A percentile compares a stretch with the other conserved stretches of the same genome.
phyloP scores from a whole-genome alignment of 2,329 filamentous ascomycete genomes.

The Sporothrix humicola region DNA sequence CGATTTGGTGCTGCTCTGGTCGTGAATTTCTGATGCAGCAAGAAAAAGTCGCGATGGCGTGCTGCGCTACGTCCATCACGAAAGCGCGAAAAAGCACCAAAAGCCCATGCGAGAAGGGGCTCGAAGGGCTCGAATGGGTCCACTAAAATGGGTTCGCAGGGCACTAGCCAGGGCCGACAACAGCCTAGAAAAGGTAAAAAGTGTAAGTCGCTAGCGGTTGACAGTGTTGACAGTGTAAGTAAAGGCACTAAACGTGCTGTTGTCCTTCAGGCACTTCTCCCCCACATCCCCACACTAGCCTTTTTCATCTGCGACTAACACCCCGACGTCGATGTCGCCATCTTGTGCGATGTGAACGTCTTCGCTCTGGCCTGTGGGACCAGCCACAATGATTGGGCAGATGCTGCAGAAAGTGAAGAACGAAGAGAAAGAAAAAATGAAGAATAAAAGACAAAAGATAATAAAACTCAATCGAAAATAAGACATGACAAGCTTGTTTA shows the following conservation, averaged over 20 bases:
- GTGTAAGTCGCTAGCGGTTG: too few relatives aligned
- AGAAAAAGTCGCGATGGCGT: slow-evolving; percentile 23
- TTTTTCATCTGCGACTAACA: not conserved
- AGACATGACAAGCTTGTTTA: too few relatives aligned
- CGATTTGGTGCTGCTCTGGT: not conserved
- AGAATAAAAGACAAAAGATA: not conserved
- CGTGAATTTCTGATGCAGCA: not conserved
- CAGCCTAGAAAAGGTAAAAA: too few relatives aligned
- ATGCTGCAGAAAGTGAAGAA: not conserved
- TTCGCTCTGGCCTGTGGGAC: not conserved
- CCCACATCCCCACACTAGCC: slow-evolving; percentile 28
- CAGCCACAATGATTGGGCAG: not conserved
- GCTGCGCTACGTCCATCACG: slow-evolving; percentile 29
- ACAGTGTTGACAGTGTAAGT: too few relatives aligned
- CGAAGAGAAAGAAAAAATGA: not conserved
- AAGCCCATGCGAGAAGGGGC: too few relatives aligned
- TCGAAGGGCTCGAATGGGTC: not conserved
- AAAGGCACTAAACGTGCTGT: not conserved
- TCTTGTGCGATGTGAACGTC: slow-evolving; percentile 29
- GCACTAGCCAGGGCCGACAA: slow-evolving; percentile 1
- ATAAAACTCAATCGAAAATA: not conserved
- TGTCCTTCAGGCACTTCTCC: not conserved
- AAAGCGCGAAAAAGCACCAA: slow-evolving; percentile 1
- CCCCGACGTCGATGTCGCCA: slow-evolving; percentile 33
- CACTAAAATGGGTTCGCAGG: not conserved